Evolutionary conservation across 371 early-diverging fungal species (phyloP), one percentile per base, ranked within the genome.

Genomic region (Quaeritorhiza haematococci): DNA sequence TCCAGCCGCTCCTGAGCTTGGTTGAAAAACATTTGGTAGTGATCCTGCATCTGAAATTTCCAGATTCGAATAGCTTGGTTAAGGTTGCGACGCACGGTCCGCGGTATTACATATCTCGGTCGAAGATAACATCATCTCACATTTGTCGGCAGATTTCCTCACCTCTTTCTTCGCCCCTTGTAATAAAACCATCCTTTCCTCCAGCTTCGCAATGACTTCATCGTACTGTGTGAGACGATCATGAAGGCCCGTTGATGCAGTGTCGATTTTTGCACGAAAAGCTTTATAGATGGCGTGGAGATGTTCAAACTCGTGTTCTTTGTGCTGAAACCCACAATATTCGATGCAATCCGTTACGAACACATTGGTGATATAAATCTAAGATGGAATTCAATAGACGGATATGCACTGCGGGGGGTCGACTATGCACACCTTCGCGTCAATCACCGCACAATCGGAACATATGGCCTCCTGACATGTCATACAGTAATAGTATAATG

Each of bases 381-480:
- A 8, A 6, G 45, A 13, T 27, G 26, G 44, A 33, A 32, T 33
- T 27, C 33, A 34, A 21, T 33, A 6, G 33, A 17, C 19, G 47
- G 21, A 3, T 3, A 32, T 3, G n/a, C 7, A 53, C 6, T 24
- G n/a, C 29, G 53, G 7, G 21, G 24, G 8, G 51, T 50, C 10
- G 13, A 23, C 1, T 17, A 43, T 50, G 1, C 28, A 32, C 28
- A 67, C 72, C 58, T 60, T 68, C 21, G n/a, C 34, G 1, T 50
- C 65, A 34, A 73, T 60, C 26, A 73, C 66, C 5, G 71, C 73
- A 53, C 73, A 73, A 49, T 73, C 73, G 24, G 70, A 55, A 57
- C 73, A 73, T 0, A 70, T 42, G 2, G 63, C 61, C 6, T 67
- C 67, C 21, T 51, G 15, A 48, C 73, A 73, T 4, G 55, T 42